Percentiles rank a stretch among this genome's conserved stretches.
phyloP scores from a whole-genome alignment of 169 alveolate genomes.

The Cryptosporidium meleagridis region DNA sequence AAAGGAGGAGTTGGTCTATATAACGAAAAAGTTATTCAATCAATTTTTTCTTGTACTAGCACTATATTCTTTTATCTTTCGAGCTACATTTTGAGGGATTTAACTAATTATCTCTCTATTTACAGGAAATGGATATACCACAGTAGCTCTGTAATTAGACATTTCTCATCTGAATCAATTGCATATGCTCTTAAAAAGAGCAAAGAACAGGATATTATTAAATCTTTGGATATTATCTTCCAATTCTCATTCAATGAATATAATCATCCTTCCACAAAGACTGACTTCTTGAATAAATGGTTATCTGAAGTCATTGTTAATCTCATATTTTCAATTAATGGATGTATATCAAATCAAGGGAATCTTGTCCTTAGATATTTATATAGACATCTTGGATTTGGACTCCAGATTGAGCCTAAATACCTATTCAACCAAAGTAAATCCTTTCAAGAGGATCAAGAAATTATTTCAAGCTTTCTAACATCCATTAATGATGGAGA shows the following conservation, averaged over 20 bases:
- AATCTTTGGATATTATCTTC: not conserved
- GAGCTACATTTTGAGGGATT: conserved; percentile 15
- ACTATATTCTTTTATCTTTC: conserved; percentile 65
- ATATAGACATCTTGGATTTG: conserved; percentile 35
- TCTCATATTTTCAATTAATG: conserved; percentile 24
- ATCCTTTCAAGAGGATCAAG: not conserved
- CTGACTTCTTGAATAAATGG: conserved; percentile 9
- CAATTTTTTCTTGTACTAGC: conserved; percentile 49
- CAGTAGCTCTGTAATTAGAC: not conserved
- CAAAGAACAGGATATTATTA: conserved; percentile 4
- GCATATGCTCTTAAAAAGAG: conserved; percentile 53
- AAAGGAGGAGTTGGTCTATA: conserved; percentile 49
- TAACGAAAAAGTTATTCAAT: conserved; percentile 28
- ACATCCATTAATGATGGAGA: not conserved
- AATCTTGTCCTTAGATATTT: conserved; percentile 18
- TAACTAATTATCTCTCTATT: not conserved
- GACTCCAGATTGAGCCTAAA: conserved; percentile 19
- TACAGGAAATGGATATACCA: conserved; percentile 53
- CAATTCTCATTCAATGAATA: not conserved
- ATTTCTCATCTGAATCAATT: conserved; percentile 56
- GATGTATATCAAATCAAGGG: conserved; percentile 42
- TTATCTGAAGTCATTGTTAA: conserved; percentile 7
- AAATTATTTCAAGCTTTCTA: conserved; percentile 27
- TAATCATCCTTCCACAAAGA: not conserved
- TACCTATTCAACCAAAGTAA: not conserved